Percentiles rank a stretch among this genome's conserved stretches.
phyloP scores from a whole-genome alignment of 2,329 filamentous ascomycete genomes.

The Fusarium brevicatenulatum region DNA sequence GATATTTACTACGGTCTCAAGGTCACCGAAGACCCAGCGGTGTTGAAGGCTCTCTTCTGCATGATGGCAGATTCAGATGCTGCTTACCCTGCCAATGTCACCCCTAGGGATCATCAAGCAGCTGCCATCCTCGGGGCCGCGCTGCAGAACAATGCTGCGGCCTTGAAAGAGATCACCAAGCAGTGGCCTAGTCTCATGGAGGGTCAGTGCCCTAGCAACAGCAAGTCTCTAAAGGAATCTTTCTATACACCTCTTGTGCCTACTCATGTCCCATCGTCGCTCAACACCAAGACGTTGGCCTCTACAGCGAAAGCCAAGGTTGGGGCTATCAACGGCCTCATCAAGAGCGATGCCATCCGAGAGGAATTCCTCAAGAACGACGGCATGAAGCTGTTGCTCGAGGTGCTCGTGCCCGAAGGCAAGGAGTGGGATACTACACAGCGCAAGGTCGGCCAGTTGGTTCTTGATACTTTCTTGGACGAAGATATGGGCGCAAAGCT shows the following conservation, averaged over 20 bases:
- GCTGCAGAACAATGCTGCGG: slow-evolving; percentile 73
- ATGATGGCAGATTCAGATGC: slow-evolving; percentile 55
- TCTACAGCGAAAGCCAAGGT: slow-evolving; percentile 54
- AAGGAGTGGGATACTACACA: slow-evolving; percentile 61
- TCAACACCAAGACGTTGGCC: slow-evolving; percentile 41
- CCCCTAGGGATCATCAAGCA: slow-evolving; percentile 61
- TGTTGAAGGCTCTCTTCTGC: slow-evolving; percentile 66
- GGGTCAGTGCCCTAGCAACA: slow-evolving; percentile 50
- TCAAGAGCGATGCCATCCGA: slow-evolving; percentile 64
- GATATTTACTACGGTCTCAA: slow-evolving; percentile 77
- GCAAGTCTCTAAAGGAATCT: slow-evolving; percentile 48
- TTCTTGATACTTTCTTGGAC: slow-evolving; percentile 75
- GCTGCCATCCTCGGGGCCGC: slow-evolving; percentile 67
- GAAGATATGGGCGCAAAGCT: slow-evolving; percentile 68
- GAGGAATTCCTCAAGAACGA: slow-evolving; percentile 63
- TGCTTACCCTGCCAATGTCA: slow-evolving; percentile 39
- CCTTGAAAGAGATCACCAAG: slow-evolving; percentile 61
- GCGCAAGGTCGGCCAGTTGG: slow-evolving; percentile 66
- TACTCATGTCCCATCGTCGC: slow-evolving; percentile 27
- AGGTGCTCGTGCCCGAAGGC: slow-evolving; percentile 60
- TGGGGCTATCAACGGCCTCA: slow-evolving; percentile 64
- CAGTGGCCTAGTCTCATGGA: slow-evolving; percentile 58
- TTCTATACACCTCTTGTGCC: slow-evolving; percentile 57
- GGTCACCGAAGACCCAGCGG: slow-evolving; percentile 65
- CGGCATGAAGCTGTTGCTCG: slow-evolving; percentile 65